phyloP scores from a whole-genome alignment of 176 grass and related monocot species.

The Oryza longistaminata region DNA sequence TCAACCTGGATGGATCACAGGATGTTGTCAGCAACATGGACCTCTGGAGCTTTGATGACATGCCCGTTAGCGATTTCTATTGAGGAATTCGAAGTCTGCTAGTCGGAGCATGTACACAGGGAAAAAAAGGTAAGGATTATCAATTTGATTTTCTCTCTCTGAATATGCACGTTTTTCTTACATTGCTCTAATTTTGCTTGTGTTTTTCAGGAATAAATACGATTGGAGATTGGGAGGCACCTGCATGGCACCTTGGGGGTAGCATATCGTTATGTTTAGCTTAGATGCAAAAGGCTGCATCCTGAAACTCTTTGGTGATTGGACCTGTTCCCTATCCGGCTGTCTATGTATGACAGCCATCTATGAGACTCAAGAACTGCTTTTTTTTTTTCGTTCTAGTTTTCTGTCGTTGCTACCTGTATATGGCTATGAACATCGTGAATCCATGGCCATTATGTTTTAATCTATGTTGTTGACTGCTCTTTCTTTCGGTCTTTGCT shows the following conservation, averaged over 20 bases:
- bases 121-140: constrained; percentile 36
- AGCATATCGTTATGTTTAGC: constrained; percentile 39
- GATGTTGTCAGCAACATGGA: constrained; percentile 55
- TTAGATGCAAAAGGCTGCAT: constrained; percentile 47
- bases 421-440: constrained; percentile 36
- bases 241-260: constrained; percentile 41
- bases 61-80: constrained; percentile 46
- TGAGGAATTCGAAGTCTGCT: constrained; percentile 28
- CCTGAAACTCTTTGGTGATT: constrained; percentile 39
- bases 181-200: background rate
- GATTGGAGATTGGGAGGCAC: constrained; percentile 40
- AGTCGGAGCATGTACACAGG: constrained; percentile 42
- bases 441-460: background rate
- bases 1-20: constrained; percentile 46
- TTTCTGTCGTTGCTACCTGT: constrained; percentile 19
- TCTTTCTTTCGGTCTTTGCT: background rate
- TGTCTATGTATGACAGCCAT: constrained; percentile 33
- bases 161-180: background rate
- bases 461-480: background rate
- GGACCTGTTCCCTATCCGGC: constrained; percentile 34
- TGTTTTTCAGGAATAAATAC: constrained; percentile 56
- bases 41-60: constrained; percentile 86
- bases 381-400: background rate
- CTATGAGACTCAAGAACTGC: constrained; percentile 22
- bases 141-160: background rate